Base-by-base conservation (phyloP, 2,329 filamentous ascomycete genomes). In the Hortaea sp. region DNA sequence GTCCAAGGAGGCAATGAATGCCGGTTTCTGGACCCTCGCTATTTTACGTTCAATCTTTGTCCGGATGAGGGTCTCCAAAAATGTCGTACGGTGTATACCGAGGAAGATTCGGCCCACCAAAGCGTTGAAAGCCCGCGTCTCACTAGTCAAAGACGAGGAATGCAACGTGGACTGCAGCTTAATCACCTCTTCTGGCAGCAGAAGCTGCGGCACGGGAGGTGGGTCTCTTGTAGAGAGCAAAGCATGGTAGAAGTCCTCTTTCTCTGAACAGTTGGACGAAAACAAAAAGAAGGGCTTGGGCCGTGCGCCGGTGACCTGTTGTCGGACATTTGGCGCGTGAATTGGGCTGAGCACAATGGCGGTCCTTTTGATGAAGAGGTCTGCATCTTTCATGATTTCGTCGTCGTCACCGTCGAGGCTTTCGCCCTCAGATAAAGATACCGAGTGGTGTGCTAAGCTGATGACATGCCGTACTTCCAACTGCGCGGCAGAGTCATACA, bases 211-310 rank as follows among this genome's bases (percentile, higher is more conserved):
- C 44, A 75, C 74, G 0, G 88, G 88, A 1, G 81, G 76, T 35
- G 75, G 73, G 47, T 79, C 73, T 11, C 77, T 76, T 57, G 83
- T 81, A 55, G 88, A 82, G 35, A 98, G 72, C 56, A 98, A 73
- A 9, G 90, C 85, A 66, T 95, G 90, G 65, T 98, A 98, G 67
- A 98, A 97, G 63, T 98, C 92, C 66, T 98, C 92, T 65, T 98
- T 98, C 41, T 92, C 88, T 0, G 89, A 95, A 63, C 87, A 87
- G 59, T 94, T 95, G 55, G 97, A 88, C 0, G 87, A 94, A 66
- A 97, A 98, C 4, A 98, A 73, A 61, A 82, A 97, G 68, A 95
- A 97, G 0, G 92, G 88, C 55, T 86, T 89, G 5, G 86, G 48
- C 35, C 47, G 53, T 4, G 50, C 39, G 30, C 20, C 43, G 6